Conservation (phyloP, 345 rosid genomes). For the Eucalyptus erythrocorys region DNA sequence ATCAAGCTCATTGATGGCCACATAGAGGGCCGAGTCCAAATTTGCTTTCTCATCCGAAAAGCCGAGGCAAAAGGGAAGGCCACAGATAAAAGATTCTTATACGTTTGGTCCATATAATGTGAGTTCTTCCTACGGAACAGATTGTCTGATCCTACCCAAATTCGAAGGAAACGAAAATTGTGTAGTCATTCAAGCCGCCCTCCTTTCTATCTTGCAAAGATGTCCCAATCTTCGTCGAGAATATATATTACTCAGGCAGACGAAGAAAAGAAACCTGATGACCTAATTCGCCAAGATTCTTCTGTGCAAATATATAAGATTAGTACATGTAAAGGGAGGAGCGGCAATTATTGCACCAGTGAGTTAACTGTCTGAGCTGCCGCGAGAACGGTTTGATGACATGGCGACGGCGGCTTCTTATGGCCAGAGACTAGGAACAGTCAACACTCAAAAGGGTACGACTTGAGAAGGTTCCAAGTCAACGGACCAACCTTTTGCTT, state of each 20-base stretch:
- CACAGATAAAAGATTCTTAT: neutral
- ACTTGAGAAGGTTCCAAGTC: neutral
- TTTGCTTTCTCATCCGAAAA: neutral
- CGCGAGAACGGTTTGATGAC: neutral
- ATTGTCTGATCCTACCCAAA: neutral
- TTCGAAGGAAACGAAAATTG: neutral
- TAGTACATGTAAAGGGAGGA: neutral
- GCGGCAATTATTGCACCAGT: neutral
- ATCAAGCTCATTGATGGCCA: neutral
- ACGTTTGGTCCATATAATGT: neutral
- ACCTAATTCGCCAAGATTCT: neutral
- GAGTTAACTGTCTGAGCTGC: neutral
- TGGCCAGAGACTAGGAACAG: neutral
- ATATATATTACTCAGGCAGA: neutral
- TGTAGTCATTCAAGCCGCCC: neutral
- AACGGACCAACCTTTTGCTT: neutral
- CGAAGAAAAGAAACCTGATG: neutral
- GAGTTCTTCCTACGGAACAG: neutral
- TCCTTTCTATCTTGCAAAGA: neutral
- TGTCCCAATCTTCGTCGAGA: neutral
- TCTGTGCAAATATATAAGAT: neutral
- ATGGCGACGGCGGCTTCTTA: neutral
- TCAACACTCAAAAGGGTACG: neutral
- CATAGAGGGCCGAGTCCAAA: neutral
- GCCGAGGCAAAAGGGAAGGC: neutral